Conservation (phyloP, 352 stramenopile genomes). For the Globisporangium uncinulatum region DNA sequence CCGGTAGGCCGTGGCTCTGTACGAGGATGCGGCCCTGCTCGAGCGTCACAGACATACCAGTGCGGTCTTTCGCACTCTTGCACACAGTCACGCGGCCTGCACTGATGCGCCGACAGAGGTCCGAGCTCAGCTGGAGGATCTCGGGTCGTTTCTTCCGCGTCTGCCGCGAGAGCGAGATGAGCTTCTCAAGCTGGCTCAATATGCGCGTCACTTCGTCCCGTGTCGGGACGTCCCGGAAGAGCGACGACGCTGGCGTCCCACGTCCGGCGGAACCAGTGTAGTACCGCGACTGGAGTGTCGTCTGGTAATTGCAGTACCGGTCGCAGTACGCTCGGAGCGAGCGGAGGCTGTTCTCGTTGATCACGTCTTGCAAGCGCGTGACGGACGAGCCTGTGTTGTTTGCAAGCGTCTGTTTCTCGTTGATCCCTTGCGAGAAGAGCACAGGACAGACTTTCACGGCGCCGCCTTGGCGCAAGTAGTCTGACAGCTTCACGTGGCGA, state of each 20-base stretch:
- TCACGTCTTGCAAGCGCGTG: constrained; percentile 74
- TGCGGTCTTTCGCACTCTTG: constrained; percentile 97
- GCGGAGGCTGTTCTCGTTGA: constrained; percentile 75
- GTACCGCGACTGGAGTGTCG: constrained; percentile 30
- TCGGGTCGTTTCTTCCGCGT: constrained; percentile 79
- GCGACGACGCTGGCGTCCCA: constrained; percentile 4
- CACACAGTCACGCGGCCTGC: constrained; percentile 93
- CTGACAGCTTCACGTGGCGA: constrained; percentile 65
- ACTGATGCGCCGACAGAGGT: constrained; percentile 74
- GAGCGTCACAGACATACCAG: constrained; percentile 96
- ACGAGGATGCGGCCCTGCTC: constrained; percentile 89
- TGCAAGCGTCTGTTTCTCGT: constrained; percentile 90
- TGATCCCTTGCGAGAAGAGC: constrained; percentile 89
- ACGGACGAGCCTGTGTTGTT: constrained; percentile 84
- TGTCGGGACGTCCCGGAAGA: constrained; percentile 15
- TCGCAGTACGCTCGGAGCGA: constrained; percentile 65
- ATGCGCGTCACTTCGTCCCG: constrained; percentile 54
- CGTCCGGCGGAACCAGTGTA: constrained; percentile 17
- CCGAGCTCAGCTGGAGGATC: constrained; percentile 81
- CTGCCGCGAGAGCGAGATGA: constrained; percentile 62
- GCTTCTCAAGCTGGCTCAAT: constrained; percentile 57
- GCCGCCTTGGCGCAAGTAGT: constrained; percentile 45
- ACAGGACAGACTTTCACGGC: constrained; percentile 66
- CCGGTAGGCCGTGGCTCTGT: constrained; percentile 63
- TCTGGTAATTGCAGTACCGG: constrained; percentile 68